Evolutionary conservation across 2,329 filamentous ascomycete genomes (phyloP).

Genomic region (Geosmithia flava): DNA sequence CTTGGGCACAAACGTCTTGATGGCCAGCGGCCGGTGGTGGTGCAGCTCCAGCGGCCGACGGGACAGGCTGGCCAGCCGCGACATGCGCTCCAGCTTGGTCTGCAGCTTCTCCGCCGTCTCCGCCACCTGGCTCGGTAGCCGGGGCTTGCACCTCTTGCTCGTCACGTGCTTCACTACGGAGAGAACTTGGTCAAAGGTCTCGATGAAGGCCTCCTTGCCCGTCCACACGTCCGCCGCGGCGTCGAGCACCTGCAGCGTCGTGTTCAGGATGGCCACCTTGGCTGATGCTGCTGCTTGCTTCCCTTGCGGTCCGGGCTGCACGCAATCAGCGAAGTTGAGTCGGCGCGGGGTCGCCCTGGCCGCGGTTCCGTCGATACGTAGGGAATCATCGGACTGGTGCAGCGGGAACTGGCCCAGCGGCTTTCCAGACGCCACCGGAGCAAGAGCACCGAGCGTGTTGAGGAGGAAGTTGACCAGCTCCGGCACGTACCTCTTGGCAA

Average conservation of each 20-base stretch:
- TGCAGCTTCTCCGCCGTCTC: conserved; percentile 27
- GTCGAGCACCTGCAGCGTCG: conserved; percentile 53
- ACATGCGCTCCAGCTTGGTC: conserved; percentile 36
- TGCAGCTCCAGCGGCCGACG: conserved; percentile 80
- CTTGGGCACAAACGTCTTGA: conserved; percentile 80
- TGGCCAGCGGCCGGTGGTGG: conserved; percentile 76
- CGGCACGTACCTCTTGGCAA: conserved; percentile 80
- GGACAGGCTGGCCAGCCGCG: conserved; percentile 48
- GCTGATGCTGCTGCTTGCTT: conserved; percentile 13
- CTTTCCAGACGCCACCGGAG: conserved; percentile 35
- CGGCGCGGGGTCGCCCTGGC: conserved; percentile 31
- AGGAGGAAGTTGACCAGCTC: conserved; percentile 75
- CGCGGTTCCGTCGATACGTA: conserved; percentile 27
- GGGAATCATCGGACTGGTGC: conserved; percentile 38
- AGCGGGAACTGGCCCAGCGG: conserved; percentile 46
- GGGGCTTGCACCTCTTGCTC: conserved; percentile 32
- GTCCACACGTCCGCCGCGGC: conserved; percentile 62
- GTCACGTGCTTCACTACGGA: conserved; percentile 48
- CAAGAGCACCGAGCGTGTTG: conserved; percentile 58
- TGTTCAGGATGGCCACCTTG: conserved; percentile 48
- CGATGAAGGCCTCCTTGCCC: conserved; percentile 59
- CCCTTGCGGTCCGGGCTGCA: conserved; percentile 20
- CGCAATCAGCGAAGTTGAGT: conserved; percentile 48
- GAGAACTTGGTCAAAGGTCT: conserved; percentile 60
- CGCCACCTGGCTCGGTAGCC: conserved; percentile 28